These are phyloP conservation scores for Taphrina sp. DNA, from an alignment of 1,139 yeast species.

Conservation along the genomic window DNA sequence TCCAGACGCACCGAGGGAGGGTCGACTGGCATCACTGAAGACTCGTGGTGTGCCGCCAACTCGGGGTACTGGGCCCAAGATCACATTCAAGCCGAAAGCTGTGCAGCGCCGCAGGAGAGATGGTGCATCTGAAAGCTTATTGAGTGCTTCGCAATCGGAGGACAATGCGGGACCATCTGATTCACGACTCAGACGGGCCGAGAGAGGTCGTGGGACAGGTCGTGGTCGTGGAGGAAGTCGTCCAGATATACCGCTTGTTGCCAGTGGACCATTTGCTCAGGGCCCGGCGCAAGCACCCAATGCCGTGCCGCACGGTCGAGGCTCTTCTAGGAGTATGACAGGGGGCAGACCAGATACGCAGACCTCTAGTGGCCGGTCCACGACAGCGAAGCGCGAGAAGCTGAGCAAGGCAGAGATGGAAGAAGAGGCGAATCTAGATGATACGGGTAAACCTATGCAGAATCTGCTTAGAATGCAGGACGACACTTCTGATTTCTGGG, in stretches of 20 bases:
- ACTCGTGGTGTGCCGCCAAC: constrained; percentile 6
- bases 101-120: constrained; percentile 26
- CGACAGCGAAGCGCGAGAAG: not conserved
- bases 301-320: constrained; percentile 1
- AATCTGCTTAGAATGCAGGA: constrained; percentile 15
- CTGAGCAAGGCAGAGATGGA: not conserved
- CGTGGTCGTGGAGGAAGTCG: constrained; percentile 41
- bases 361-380: not conserved
- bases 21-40: constrained; percentile 18
- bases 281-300: constrained; percentile 25
- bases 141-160: not conserved
- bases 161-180: constrained; percentile 1
- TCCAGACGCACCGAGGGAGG: constrained; percentile 21
- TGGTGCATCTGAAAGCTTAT: constrained; percentile 5
- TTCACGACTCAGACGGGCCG: constrained; percentile 17
- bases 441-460: constrained; percentile 18
- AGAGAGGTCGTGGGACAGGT: constrained; percentile 55
- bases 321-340: not conserved
- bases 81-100: constrained; percentile 28
- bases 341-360: not conserved
- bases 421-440: constrained; percentile 16
- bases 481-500: constrained; percentile 18
- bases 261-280: constrained; percentile 30
- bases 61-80: constrained; percentile 10
- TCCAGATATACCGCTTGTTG: constrained; percentile 32